Conservation (phyloP, 805 yeast genomes). For the Schwanniomyces vanrijiae region DNA sequence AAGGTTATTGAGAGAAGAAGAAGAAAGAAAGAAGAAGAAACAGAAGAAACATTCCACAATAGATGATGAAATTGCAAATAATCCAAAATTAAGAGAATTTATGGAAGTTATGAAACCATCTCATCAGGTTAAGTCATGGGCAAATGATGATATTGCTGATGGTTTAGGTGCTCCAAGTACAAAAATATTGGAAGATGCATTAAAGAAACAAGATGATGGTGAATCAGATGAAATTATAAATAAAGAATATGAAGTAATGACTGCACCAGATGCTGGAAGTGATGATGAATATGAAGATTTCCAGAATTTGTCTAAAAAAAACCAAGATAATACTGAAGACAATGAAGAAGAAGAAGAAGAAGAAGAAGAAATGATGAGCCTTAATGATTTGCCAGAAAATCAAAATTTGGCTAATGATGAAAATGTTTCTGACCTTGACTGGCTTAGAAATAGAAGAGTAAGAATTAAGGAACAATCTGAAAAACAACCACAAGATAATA, state of each 20-base stretch:
- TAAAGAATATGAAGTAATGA: slow-evolving; percentile 31
- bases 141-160: slow-evolving; percentile 55
- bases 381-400: slow-evolving; percentile 24
- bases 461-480: slow-evolving; percentile 53
- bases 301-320: slow-evolving; percentile 22
- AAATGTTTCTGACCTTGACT: slow-evolving; percentile 72
- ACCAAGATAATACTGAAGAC: slow-evolving; percentile 12
- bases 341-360: slow-evolving; percentile 40
- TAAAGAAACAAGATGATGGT: slow-evolving; percentile 14
- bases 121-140: slow-evolving; percentile 71
- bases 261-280: slow-evolving; percentile 43
- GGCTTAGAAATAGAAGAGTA: slow-evolving; percentile 76
- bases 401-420: slow-evolving; percentile 45
- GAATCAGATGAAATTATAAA: not conserved
- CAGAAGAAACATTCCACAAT: slow-evolving; percentile 34
- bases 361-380: slow-evolving; percentile 51
- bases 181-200: slow-evolving; percentile 40
- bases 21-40: slow-evolving; percentile 36
- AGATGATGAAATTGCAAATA: slow-evolving; percentile 60
- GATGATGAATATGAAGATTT: slow-evolving; percentile 57
- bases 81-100: slow-evolving; percentile 75
- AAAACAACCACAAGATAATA: slow-evolving; percentile 11
- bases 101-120: slow-evolving; percentile 82
- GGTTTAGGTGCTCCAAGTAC: slow-evolving; percentile 47
- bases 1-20: slow-evolving; percentile 36